Evolutionary conservation across 441 rosid species (phyloP).

Genomic region (Arabidopsis hybrid): DNA sequence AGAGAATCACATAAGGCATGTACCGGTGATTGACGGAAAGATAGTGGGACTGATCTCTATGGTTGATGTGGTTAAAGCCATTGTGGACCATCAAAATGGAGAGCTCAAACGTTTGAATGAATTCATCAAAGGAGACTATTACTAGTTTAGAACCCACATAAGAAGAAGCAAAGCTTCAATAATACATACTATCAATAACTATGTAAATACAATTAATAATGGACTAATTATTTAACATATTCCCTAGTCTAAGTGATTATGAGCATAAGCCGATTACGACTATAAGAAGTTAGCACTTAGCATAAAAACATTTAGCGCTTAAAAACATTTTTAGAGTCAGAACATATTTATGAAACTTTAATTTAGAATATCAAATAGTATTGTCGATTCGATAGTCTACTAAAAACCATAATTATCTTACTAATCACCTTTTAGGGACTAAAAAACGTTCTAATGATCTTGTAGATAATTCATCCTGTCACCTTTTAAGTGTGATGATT

Average conservation of each 20-base stretch:
- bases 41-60: constrained; percentile 85
- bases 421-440: too few relatives aligned
- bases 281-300: too few relatives aligned
- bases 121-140: constrained; percentile 78
- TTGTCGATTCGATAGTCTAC: too few relatives aligned
- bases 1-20: constrained; percentile 79
- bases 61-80: constrained; percentile 77
- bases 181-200: background rate
- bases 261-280: background rate
- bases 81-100: constrained; percentile 78
- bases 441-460: too few relatives aligned
- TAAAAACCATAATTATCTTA: too few relatives aligned
- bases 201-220: background rate
- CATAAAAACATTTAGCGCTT: too few relatives aligned
- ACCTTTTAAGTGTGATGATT: too few relatives aligned
- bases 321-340: too few relatives aligned
- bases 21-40: constrained; percentile 84
- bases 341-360: too few relatives aligned
- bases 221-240: background rate
- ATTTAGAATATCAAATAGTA: too few relatives aligned
- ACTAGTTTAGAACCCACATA: constrained; percentile 32
- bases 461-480: too few relatives aligned
- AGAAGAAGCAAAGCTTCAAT: background rate
- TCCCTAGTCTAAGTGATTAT: background rate
- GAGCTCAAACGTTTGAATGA: constrained; percentile 76